Base-by-base conservation (phyloP, 225 moss, liverwort and hornwort species). In the Pseudisothecium myosuroides region DNA sequence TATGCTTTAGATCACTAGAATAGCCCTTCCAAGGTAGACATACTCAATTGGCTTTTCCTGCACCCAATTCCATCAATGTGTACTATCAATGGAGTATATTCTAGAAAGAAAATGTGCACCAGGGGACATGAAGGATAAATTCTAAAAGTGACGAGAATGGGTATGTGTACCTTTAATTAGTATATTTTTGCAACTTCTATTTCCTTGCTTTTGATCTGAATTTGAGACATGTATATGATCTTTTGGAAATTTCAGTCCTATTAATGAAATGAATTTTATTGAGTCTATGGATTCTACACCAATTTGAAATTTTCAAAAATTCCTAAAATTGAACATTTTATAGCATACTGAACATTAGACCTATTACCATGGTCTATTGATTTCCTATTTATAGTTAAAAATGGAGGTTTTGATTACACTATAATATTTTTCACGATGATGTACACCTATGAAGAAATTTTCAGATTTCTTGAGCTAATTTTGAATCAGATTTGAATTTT, bases 1-100 rank as follows among this genome's bases (percentile, higher is more conserved):
- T 45, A 4, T 45, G 2, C 10, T 0, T 3, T 0, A 16, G 3
- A 72, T 27, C 17, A 28, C 3, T 0, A 7, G 1, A 27, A 39
- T 43, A 15, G 3, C 4, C 45, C 3, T 10, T 45, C 1, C 2
- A 23, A 14, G 8, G 23, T 14, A 14, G 24, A 26, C 24, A 20
- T 68, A 68, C 4, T 13, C 13, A 23, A n/a, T n/a, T n/a, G n/a
- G n/a, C n/a, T n/a, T n/a, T 13, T 69, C 4, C 23, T 1, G 1
- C 5, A 23, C 1, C 3, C 7, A 39, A 69, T 27, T 41, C 9
- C 12, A n/a, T n/a, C n/a, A n/a, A n/a, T n/a, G 8, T 41, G 6
- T 0, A 41, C 9, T 69, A 39, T 41, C 14, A 69, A 24, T n/a
- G 13, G 5, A 24, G 5, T 69, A 14, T 5, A 24, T 39, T 39